These are phyloP conservation scores for Zymoseptoria ardabiliae DNA, from an alignment of 2,329 filamentous ascomycete species.

Conservation along the genomic window DNA sequence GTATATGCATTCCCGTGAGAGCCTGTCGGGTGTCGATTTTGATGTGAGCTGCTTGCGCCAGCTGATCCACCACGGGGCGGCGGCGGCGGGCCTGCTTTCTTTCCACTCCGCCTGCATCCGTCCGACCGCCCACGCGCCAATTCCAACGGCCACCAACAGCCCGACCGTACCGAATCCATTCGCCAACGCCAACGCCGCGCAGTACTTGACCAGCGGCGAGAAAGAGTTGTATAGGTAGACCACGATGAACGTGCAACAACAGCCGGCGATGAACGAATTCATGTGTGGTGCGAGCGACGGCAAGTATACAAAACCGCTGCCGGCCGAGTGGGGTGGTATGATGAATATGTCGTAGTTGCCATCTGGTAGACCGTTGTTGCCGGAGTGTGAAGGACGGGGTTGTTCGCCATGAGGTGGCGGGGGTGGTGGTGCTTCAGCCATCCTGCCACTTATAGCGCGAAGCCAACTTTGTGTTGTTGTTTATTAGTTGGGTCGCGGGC, in stretches of 20 bases:
- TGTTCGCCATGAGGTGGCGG: conserved; percentile 76
- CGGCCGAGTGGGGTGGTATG: conserved; percentile 84
- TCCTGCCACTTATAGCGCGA: conserved; percentile 4
- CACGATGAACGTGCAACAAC: conserved; percentile 65
- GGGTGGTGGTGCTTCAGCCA: conserved; percentile 60
- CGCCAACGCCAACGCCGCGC: conserved; percentile 57
- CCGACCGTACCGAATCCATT: conserved; percentile 67
- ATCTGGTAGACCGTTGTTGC: conserved; percentile 63
- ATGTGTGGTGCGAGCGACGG: conserved; percentile 77
- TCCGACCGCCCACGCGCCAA: conserved; percentile 71
- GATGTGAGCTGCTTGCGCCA: conserved; percentile 24
- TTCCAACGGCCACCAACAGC: conserved; percentile 63
- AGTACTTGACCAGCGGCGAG: conserved; percentile 64
- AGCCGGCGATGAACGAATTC: conserved; percentile 87
- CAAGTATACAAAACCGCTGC: conserved; percentile 87
- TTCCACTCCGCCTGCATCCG: conserved; percentile 52
- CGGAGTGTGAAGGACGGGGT: too few species aligned
- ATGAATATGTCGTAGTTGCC: conserved; percentile 98
- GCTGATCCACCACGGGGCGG: conserved; percentile 23
- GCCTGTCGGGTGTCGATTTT: conserved; percentile 20
- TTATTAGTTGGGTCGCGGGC: neutral
- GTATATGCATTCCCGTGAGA: conserved; percentile 19
- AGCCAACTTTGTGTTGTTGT: neutral
- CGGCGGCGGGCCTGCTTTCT: conserved; percentile 28
- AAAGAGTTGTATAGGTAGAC: conserved; percentile 67